Percentiles rank a stretch among this genome's conserved stretches.
These are phyloP conservation scores for Beauveria medogensis DNA, from an alignment of 2,329 filamentous ascomycete species.

Conservation along the genomic window DNA sequence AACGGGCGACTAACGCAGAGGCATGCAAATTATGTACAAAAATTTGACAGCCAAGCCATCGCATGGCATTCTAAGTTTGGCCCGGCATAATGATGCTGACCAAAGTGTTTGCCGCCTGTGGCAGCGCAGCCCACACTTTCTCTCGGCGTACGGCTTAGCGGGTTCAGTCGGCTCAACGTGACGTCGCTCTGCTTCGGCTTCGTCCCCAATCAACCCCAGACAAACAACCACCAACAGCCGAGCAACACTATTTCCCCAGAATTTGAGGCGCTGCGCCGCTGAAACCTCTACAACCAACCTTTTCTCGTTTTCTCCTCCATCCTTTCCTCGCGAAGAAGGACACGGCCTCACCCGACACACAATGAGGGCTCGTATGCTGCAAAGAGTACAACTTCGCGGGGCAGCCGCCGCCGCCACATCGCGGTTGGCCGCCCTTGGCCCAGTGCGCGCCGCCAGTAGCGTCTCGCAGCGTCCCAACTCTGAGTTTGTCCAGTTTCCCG, in stretches of 20 bases:
- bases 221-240: constrained; percentile 11
- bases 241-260: constrained; percentile 5
- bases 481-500: constrained; percentile 66
- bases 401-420: constrained; percentile 18
- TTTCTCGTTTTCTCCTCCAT: not conserved
- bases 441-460: constrained; percentile 35
- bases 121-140: not conserved
- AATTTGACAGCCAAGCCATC: not conserved
- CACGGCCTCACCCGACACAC: not conserved
- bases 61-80: not conserved
- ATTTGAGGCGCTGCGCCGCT: constrained; percentile 4
- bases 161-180: constrained; percentile 29
- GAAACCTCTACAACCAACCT: constrained; percentile 4
- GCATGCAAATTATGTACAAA: no score
- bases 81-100: not conserved
- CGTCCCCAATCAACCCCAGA: constrained; percentile 3
- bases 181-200: constrained; percentile 17
- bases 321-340: not conserved
- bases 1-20: not conserved
- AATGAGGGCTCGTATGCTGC: constrained; percentile 28
- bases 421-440: constrained; percentile 14
- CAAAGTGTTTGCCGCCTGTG: not conserved
- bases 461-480: constrained; percentile 50
- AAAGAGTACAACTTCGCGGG: constrained; percentile 20
- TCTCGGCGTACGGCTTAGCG: constrained; percentile 12